A percentile compares a stretch with the other conserved stretches of the same genome.
These are phyloP conservation scores for Coelastrella sp. DNA, from an alignment of 139 green algal species.

Conservation along the genomic window DNA sequence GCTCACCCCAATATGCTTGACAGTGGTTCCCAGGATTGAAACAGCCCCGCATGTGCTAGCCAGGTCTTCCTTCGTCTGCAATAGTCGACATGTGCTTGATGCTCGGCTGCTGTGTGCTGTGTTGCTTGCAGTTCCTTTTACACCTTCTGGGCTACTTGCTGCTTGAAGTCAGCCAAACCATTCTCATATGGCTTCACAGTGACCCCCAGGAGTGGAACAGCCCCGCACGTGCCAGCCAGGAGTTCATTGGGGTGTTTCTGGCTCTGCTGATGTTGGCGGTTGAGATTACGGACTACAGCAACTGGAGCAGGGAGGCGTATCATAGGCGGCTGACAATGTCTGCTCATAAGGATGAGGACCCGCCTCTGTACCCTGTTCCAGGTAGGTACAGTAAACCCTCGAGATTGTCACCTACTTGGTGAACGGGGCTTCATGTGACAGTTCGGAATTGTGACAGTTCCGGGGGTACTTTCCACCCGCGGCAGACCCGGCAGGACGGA, in stretches of 20 bases:
- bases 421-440: no score
- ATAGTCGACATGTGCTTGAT: background rate
- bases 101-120: background rate
- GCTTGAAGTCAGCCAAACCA: slow-evolving; percentile 56
- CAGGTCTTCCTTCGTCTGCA: no score
- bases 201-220: slow-evolving; percentile 41
- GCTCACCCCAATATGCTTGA: no score
- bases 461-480: no score
- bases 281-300: slow-evolving; percentile 54
- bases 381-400: no score
- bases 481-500: no score
- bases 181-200: slow-evolving; percentile 62
- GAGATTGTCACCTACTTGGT: no score
- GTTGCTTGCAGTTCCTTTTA: slow-evolving; percentile 45
- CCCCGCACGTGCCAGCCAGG: slow-evolving; percentile 47
- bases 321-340: slow-evolving; percentile 57
- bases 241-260: slow-evolving; percentile 63
- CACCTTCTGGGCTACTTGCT: slow-evolving; percentile 53
- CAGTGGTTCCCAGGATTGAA: no score
- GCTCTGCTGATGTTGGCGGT: slow-evolving; percentile 51
- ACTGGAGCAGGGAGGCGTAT: slow-evolving; percentile 52
- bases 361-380: slow-evolving; percentile 67
- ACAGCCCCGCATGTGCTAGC: no score
- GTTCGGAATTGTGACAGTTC: no score
- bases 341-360: slow-evolving; percentile 47